Evolutionary conservation across 495 filamentous ascomycete species (phyloP), one percentile per base, ranked within the genome.

Genomic region (Talaromyces stipitatus): DNA sequence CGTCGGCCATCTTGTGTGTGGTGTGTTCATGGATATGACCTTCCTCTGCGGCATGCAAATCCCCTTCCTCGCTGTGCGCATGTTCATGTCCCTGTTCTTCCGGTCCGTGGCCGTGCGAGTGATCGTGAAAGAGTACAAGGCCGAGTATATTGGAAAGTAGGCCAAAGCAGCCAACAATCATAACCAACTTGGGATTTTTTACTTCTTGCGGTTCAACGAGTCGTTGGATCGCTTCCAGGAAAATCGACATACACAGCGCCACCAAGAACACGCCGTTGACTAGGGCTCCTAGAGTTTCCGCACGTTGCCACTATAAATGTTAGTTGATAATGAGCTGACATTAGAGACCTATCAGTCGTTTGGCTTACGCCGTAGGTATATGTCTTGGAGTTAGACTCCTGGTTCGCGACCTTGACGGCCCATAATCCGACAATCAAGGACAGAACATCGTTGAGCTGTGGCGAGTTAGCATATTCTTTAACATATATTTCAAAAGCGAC

Each of bases 181-280:
- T 82, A 41, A 97, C 90, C 14, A 98, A 76, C 62, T 85, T 81
- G 0, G 94, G 89, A 57, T 92, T 88, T 48, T 78, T 77, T 62
- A 98, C 90, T 64, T 85, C 82, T 63, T 90, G 91, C 6, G 91
- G 90, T 62, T 97, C 89, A 61, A 97, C 77, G 65, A 97, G 84
- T 60, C 94, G 82, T 58, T 91, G 88, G 32, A 96, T 79, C 10
- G 94, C 94, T 68, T 98, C 94, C 54, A 98, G 80, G 66, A 97
- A 90, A 63, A 98, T 98, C 3, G 92, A 91, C 38, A 97, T 73
- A 72, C 95, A 97, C 16, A 98, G 79, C 0, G 94, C 94, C 62
- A 98, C 91, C 45, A 98, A 78, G 72, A 98, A 98, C 2, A 97
- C 92, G 56, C 95, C 94, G 63, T 98, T 98, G 65, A 97, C 85